These are phyloP conservation scores for Gaultheria prostrata DNA, from an alignment of 148 eudicot species.

Conservation along the genomic window DNA sequence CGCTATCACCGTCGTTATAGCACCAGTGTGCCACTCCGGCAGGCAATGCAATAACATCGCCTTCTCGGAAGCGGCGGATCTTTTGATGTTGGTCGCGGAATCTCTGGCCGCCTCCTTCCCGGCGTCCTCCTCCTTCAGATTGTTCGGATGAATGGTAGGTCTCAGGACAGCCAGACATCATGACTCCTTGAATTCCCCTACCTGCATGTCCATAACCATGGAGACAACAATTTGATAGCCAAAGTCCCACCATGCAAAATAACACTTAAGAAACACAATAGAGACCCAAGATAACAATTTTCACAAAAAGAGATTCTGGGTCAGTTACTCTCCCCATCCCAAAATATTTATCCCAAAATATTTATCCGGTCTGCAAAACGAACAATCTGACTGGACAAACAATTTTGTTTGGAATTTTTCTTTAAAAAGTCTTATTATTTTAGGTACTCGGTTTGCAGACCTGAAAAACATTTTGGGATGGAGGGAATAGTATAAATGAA, in stretches of 20 bases:
- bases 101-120: conserved; percentile 23
- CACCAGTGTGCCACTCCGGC: conserved; percentile 74
- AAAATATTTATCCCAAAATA: too few species aligned
- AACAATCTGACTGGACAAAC: too few species aligned
- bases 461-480: too few species aligned
- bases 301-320: not conserved
- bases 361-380: too few species aligned
- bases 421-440: too few species aligned
- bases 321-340: too few species aligned
- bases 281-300: not conserved
- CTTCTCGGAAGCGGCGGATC: conserved; percentile 46
- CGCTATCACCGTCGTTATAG: conserved; percentile 62
- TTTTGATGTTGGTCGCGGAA: conserved; percentile 70
- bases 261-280: not conserved
- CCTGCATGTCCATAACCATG: conserved; percentile 35
- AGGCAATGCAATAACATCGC: conserved; percentile 63
- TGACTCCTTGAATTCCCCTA: conserved; percentile 47
- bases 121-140: conserved; percentile 15
- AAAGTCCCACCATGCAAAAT: not conserved
- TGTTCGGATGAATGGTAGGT: conserved; percentile 52
- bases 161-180: conserved; percentile 78
- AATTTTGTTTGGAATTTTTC: too few species aligned
- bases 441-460: too few species aligned
- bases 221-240: not conserved
- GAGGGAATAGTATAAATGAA: too few species aligned